Conservation (phyloP, 2,329 filamentous ascomycete genomes). For the Colletotrichum liaoningense region DNA sequence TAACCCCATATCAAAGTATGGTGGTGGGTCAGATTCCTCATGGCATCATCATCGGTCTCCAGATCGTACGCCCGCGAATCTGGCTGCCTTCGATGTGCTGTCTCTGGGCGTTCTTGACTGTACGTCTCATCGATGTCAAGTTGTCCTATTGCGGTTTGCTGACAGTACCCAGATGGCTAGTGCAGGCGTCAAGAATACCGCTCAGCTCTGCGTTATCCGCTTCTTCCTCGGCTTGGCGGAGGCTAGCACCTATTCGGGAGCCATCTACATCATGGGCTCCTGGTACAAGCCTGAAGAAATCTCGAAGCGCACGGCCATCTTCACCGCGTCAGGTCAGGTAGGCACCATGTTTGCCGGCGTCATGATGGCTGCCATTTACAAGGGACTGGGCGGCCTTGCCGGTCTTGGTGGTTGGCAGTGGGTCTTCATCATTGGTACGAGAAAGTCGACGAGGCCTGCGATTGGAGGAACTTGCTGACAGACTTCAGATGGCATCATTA, state of each 20-base stretch:
- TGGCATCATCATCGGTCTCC: constrained; percentile 53
- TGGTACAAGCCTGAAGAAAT: constrained; percentile 73
- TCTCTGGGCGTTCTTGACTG: constrained; percentile 52
- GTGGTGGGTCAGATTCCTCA: constrained; percentile 56
- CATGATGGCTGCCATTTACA: constrained; percentile 59
- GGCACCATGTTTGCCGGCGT: constrained; percentile 71
- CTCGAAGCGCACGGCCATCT: constrained; percentile 72
- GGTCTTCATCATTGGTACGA: constrained; percentile 44
- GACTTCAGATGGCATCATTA: constrained; percentile 59
- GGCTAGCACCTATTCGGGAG: constrained; percentile 53
- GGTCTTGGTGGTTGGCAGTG: constrained; percentile 64
- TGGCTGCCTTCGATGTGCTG: constrained; percentile 61
- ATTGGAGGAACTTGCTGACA: not conserved
- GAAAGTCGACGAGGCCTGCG: not conserved
- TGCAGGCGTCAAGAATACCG: constrained; percentile 40
- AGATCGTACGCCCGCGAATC: constrained; percentile 60
- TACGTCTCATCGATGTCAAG: not conserved
- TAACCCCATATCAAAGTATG: constrained; percentile 7
- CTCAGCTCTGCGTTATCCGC: constrained; percentile 50
- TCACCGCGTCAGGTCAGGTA: constrained; percentile 69
- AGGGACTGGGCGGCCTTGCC: constrained; percentile 53
- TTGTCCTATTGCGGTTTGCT: not conserved
- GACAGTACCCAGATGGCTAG: constrained; percentile 34
- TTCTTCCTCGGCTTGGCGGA: constrained; percentile 53
- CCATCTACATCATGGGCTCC: constrained; percentile 56